Conservation (phyloP, 2,329 filamentous ascomycete species). For the Dothistroma septosporum region DNA sequence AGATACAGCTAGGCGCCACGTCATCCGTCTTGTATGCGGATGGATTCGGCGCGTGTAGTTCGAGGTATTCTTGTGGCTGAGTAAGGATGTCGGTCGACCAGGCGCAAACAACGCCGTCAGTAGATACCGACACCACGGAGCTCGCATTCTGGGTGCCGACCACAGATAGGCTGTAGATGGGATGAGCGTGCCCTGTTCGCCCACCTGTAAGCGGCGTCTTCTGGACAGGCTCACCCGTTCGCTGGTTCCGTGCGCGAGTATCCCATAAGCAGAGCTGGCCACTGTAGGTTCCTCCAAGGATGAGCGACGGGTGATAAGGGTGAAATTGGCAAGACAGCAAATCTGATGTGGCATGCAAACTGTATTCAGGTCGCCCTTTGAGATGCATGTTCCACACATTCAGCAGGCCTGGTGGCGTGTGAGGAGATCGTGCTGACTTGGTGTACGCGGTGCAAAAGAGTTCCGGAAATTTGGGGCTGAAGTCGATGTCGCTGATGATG, state of each 20-base stretch:
- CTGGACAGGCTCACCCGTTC: constrained; percentile 71
- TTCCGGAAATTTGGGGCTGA: constrained; percentile 87
- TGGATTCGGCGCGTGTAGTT: constrained; percentile 74
- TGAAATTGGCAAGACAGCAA: constrained; percentile 95
- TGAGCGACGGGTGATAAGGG: constrained; percentile 95
- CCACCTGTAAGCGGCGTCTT: constrained; percentile 94
- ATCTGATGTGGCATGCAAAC: constrained; percentile 94
- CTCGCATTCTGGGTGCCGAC: constrained; percentile 98
- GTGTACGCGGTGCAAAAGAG: constrained; percentile 92
- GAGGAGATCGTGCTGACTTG: constrained; percentile 64
- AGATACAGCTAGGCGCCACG: constrained; percentile 87
- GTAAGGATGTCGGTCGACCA: constrained; percentile 99
- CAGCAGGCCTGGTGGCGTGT: constrained; percentile 85
- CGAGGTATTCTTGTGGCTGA: constrained; percentile 89
- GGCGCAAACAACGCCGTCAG: constrained; percentile 91
- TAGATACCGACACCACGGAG: constrained; percentile 96
- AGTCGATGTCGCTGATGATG: constrained; percentile 94
- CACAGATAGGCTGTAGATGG: constrained; percentile 91
- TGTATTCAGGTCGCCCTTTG: constrained; percentile 89
- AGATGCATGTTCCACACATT: constrained; percentile 97
- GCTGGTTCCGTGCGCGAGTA: constrained; percentile 69
- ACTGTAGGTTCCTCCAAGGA: constrained; percentile 92
- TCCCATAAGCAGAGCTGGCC: constrained; percentile 97
- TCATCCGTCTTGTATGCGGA: constrained; percentile 77
- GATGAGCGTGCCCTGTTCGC: constrained; percentile 76